Conservation (phyloP, 163 green algal species). For the Volvox carteri region DNA sequence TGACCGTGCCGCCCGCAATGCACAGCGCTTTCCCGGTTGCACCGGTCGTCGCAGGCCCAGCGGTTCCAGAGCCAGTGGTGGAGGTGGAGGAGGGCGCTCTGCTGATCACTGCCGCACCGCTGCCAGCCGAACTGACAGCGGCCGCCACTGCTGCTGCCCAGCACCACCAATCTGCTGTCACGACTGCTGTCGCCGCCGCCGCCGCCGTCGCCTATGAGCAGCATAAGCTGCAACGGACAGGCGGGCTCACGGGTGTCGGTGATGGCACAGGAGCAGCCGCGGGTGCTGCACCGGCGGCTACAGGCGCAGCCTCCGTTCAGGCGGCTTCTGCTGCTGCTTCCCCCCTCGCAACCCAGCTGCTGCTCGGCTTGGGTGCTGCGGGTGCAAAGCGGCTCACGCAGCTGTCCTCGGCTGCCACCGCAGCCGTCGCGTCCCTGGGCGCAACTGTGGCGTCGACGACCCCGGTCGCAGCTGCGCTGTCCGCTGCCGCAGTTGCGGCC, state of each 20-base stretch:
- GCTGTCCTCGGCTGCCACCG: slow-evolving; percentile 5
- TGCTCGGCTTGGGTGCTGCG: slow-evolving; percentile 20
- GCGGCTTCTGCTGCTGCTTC: not conserved
- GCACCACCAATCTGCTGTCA: slow-evolving; percentile 36
- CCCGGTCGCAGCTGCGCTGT: not conserved
- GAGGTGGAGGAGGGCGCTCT: not conserved
- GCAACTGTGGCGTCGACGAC: not conserved
- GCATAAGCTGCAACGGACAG: not conserved
- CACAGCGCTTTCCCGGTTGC: not conserved
- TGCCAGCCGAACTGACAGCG: slow-evolving; percentile 2
- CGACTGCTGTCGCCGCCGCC: not conserved
- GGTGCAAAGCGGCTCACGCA: not conserved
- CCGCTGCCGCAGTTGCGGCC: not conserved
- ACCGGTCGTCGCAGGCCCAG: not conserved
- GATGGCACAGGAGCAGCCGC: not conserved
- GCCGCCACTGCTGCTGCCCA: slow-evolving; percentile 2
- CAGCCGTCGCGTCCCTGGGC: slow-evolving; percentile 21
- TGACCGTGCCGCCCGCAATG: not conserved
- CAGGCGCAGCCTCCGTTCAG: not conserved
- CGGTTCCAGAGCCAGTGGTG: not conserved
- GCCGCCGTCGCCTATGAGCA: not conserved
- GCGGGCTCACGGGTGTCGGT: not conserved
- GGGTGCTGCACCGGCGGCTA: not conserved
- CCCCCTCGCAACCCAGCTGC: not conserved
- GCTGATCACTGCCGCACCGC: not conserved